These are phyloP conservation scores for Cladophialophora carrionii DNA, from an alignment of 2,329 filamentous ascomycete genomes.

Conservation along the genomic window DNA sequence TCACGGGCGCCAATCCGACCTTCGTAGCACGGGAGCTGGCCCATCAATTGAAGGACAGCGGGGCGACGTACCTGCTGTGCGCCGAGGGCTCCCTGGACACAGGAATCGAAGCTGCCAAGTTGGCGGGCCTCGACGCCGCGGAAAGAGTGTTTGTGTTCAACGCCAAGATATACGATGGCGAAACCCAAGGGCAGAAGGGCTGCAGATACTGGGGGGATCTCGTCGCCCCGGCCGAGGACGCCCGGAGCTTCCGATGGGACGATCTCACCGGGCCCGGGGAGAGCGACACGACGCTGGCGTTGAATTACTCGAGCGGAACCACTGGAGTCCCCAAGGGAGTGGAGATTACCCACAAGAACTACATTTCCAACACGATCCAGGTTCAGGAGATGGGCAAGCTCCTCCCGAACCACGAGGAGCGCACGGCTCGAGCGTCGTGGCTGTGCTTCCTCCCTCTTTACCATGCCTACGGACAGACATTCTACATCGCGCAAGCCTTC, in stretches of 20 bases:
- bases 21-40: slow-evolving; percentile 71
- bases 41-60: slow-evolving; percentile 70
- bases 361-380: slow-evolving; percentile 64
- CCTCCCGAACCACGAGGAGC: slow-evolving; percentile 55
- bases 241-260: slow-evolving; percentile 36
- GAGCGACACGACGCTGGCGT: slow-evolving; percentile 53
- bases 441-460: slow-evolving; percentile 78
- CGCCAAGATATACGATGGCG: slow-evolving; percentile 30
- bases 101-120: slow-evolving; percentile 35
- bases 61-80: slow-evolving; percentile 66
- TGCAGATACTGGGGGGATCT: slow-evolving; percentile 35
- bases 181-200: slow-evolving; percentile 24
- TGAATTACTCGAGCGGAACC: slow-evolving; percentile 76
- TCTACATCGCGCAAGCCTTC: slow-evolving; percentile 65
- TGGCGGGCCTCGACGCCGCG: slow-evolving; percentile 29
- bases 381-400: slow-evolving; percentile 40
- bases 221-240: slow-evolving; percentile 33
- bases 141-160: slow-evolving; percentile 38
- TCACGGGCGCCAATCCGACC: slow-evolving; percentile 70
- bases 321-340: slow-evolving; percentile 85
- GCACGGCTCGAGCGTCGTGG: slow-evolving; percentile 48
- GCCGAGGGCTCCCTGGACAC: slow-evolving; percentile 38
- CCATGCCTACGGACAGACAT: slow-evolving; percentile 73
- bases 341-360: slow-evolving; percentile 76
- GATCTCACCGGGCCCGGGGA: slow-evolving; percentile 50